Evolutionary conservation across 352 stramenopile species (phyloP).

Genomic region (Globisporangium middletonii): DNA sequence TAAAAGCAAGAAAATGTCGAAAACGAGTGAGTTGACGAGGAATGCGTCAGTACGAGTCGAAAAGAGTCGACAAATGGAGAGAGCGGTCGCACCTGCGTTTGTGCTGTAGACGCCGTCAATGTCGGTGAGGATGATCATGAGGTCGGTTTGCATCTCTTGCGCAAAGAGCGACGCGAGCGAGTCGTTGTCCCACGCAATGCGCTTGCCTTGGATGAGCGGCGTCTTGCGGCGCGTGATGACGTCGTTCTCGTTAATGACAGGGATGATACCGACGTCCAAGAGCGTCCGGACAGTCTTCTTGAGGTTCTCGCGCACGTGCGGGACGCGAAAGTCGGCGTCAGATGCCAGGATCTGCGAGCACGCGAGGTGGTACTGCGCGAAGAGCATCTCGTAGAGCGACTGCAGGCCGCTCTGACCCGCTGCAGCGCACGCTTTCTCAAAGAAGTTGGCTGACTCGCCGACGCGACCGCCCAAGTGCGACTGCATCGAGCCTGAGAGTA

Average conservation of each 20-base stretch:
- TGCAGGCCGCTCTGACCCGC: slow-evolving; percentile 76
- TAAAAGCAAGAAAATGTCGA: too few relatives aligned
- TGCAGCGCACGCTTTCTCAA: slow-evolving; percentile 63
- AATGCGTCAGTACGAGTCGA: not conserved
- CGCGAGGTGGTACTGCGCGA: slow-evolving; percentile 77
- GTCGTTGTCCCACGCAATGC: slow-evolving; percentile 84
- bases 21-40: too few relatives aligned
- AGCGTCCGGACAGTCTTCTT: slow-evolving; percentile 56
- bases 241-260: slow-evolving; percentile 85
- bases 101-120: slow-evolving; percentile 53
- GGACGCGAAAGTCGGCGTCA: slow-evolving; percentile 70
- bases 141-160: slow-evolving; percentile 60
- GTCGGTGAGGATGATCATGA: slow-evolving; percentile 78
- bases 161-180: slow-evolving; percentile 76
- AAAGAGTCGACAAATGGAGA: not conserved
- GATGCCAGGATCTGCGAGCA: slow-evolving; percentile 79
- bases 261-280: slow-evolving; percentile 79
- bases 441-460: slow-evolving; percentile 49
- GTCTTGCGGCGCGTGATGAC: slow-evolving; percentile 65
- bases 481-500: slow-evolving; percentile 82
- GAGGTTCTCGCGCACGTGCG: slow-evolving; percentile 57
- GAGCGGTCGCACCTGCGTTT: slow-evolving; percentile 10
- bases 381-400: slow-evolving; percentile 84
- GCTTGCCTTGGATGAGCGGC: slow-evolving; percentile 49
- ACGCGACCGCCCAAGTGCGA: slow-evolving; percentile 65